Base-by-base conservation (phyloP, 1,139 yeast species). In the Suhomyces coccinellae region DNA sequence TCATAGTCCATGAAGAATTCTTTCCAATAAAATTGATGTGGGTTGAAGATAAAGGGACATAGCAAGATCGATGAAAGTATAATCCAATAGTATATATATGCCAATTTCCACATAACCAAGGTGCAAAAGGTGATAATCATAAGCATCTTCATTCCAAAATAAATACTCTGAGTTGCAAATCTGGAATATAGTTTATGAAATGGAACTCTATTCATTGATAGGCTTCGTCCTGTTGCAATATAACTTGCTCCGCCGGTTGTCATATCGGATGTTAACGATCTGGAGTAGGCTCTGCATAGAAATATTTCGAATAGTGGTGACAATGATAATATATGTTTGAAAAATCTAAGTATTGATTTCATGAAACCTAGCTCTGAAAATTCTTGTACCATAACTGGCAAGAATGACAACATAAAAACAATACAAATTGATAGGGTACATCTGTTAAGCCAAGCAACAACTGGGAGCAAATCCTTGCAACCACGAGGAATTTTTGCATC, bases 281-380 rank as follows among this genome's bases (percentile, higher is more conserved):
- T 80, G 0, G 96, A 84, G 62, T 89, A 89, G 1, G 87, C 80
- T 55, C 87, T 95, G 58, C 96, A 87, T 1, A 86, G 91, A 64
- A 89, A 88, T 0, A 89, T 93, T 59, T 89, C 97, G 65, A 89
- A 89, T 13, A 88, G 64, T 5, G 96, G 96, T 0, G 96, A 85
- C 45, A 88, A 62, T 0, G 95, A 87, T 14, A 79, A 58, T 41
- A 88, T 69, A 58, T 89, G 97, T 52, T 75, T 78, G 13, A 75
- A 55, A 12, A 87, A 71, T 46, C 96, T 67, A 8, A 75, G 65
- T 1, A 77, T 46, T 0, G 96, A 87, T 48, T 79, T 79, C 71
- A 81, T 62, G 3, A 83, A 55, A 0, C 97, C 97, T 52, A 87
- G 76, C 57, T 89, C 97, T 1, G 87, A 76, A 13, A 87, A 59